phyloP scores from a whole-genome alignment of 148 eudicot genomes.

The Fagopyrum tataricum region DNA sequence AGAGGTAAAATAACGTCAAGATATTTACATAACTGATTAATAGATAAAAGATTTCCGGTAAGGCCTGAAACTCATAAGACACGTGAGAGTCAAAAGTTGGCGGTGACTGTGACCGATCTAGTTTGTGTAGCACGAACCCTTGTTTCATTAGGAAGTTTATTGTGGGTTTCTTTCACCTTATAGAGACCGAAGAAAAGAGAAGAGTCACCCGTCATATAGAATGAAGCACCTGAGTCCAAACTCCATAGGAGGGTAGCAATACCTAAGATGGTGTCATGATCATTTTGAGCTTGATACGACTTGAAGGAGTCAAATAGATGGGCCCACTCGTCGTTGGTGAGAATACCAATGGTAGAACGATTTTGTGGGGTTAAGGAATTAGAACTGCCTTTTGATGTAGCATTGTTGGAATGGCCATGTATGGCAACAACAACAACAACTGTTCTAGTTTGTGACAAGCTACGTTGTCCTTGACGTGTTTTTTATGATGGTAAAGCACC shows the following conservation, averaged over 20 bases:
- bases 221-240: too few species aligned
- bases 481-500: not conserved
- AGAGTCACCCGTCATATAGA: not conserved
- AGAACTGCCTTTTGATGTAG: not conserved
- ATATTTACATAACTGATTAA: too few species aligned
- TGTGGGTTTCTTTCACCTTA: too few species aligned
- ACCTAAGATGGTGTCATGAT: not conserved
- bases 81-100: too few species aligned
- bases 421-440: not conserved
- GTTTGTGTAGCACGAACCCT: too few species aligned
- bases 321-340: not conserved
- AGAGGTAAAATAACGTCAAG: too few species aligned
- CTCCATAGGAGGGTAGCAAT: not conserved
- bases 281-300: not conserved
- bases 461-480: not conserved
- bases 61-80: too few species aligned
- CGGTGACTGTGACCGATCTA: too few species aligned
- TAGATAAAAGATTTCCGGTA: too few species aligned
- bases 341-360: not conserved
- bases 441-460: not conserved
- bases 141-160: too few species aligned
- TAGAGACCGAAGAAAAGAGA: too few species aligned
- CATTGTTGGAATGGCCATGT: not conserved
- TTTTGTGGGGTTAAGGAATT: not conserved
- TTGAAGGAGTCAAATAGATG: not conserved